Conservation (phyloP, 1,139 yeast species). For the Scheffersomyces parashehatae region DNA sequence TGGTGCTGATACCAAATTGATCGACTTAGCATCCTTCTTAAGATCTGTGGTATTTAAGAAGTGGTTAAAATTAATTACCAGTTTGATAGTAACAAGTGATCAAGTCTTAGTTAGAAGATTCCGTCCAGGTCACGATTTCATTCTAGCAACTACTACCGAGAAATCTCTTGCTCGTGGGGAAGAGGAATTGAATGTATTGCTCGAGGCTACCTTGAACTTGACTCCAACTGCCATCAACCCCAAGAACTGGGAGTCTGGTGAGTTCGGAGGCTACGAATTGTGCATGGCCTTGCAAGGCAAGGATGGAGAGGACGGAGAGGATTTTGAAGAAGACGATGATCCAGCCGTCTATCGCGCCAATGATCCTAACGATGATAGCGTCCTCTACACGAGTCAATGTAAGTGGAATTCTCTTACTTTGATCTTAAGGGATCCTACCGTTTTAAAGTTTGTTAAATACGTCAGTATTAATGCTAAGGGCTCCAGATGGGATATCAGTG, state of each 20-base stretch:
- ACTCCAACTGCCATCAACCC: conserved; percentile 63
- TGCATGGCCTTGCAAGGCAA: conserved; percentile 69
- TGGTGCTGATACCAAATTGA: conserved; percentile 32
- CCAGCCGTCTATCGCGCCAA: conserved; percentile 59
- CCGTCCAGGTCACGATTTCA: conserved; percentile 93
- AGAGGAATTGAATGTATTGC: conserved; percentile 48
- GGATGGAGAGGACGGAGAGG: conserved; percentile 48
- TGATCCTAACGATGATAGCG: conserved; percentile 71
- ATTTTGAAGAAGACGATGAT: conserved; percentile 44
- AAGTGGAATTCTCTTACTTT: conserved; percentile 78
- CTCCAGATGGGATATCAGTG: conserved; percentile 86
- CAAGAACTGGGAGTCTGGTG: conserved; percentile 82
- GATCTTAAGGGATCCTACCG: conserved; percentile 80
- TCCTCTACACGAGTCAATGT: conserved; percentile 78
- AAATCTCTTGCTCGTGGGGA: conserved; percentile 41
- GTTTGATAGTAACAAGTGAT: conserved; percentile 63
- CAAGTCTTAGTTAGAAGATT: conserved; percentile 79
- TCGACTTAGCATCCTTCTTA: conserved; percentile 59
- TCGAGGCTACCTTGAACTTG: conserved; percentile 71
- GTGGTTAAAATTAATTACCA: conserved; percentile 68
- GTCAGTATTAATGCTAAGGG: conserved; percentile 88
- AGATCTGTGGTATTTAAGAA: conserved; percentile 63
- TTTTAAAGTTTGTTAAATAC: conserved; percentile 87
- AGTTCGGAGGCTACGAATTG: conserved; percentile 90
- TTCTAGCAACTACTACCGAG: conserved; percentile 79